Evolutionary conservation across 2,329 filamentous ascomycete species (phyloP).

Genomic region (Sclerotinia glacialis): DNA sequence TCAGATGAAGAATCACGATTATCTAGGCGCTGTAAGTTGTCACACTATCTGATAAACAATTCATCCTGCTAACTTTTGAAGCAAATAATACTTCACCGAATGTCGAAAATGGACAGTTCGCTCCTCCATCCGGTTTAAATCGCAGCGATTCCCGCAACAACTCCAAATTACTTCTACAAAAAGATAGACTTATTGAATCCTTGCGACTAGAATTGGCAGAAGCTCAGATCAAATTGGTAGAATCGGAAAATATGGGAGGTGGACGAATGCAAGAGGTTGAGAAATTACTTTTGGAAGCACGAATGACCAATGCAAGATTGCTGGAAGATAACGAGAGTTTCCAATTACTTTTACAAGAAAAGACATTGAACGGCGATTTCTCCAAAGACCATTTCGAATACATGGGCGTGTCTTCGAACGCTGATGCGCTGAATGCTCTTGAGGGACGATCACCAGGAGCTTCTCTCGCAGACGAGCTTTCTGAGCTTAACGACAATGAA

Average conservation of each 20-base stretch:
- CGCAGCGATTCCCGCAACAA: conserved; percentile 87
- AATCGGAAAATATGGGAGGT: conserved; percentile 89
- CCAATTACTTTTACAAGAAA: conserved; percentile 89
- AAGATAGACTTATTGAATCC: conserved; percentile 93
- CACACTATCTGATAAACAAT: not conserved
- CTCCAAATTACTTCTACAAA: conserved; percentile 87
- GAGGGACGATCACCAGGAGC: conserved; percentile 54
- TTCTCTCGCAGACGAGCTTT: conserved; percentile 85
- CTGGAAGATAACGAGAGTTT: conserved; percentile 99
- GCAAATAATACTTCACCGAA: conserved; percentile 59
- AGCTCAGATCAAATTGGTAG: conserved; percentile 90
- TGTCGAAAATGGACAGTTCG: conserved; percentile 75
- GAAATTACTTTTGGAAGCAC: conserved; percentile 81
- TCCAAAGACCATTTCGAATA: conserved; percentile 67
- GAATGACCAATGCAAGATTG: conserved; percentile 90
- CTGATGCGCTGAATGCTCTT: conserved; percentile 62
- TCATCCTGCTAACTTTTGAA: conserved; percentile 28
- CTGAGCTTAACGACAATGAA: conserved; percentile 55
- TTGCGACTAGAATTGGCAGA: conserved; percentile 90
- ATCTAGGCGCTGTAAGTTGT: conserved; percentile 55
- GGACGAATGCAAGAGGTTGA: conserved; percentile 88
- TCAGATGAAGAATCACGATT: conserved; percentile 53
- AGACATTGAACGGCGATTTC: conserved; percentile 93
- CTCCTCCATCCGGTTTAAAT: conserved; percentile 77
- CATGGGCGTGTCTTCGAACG: conserved; percentile 58